These are phyloP conservation scores for Afroboletus lepidellus DNA, from an alignment of 1,284 basidiomycete genomes.

Conservation along the genomic window DNA sequence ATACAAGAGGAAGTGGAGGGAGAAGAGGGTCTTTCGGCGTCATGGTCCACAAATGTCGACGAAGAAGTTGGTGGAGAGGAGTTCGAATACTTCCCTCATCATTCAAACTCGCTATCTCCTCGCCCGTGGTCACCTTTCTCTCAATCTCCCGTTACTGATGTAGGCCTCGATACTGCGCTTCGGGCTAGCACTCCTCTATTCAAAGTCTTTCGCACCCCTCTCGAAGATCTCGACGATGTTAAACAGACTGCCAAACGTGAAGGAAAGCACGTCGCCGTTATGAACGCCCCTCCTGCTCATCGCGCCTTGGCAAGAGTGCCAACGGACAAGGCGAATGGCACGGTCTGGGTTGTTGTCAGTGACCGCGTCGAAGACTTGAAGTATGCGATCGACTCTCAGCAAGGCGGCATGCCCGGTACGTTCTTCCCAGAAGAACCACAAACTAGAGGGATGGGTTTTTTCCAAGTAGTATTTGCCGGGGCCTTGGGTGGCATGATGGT, in stretches of 20 bases:
- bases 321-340: constrained; percentile 16
- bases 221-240: constrained; percentile 26
- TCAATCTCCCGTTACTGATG: constrained; percentile 25
- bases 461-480: constrained; percentile 33
- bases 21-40: constrained; percentile 2
- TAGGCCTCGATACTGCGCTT: constrained; percentile 27
- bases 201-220: constrained; percentile 35
- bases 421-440: constrained; percentile 24
- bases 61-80: constrained; percentile 12
- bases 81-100: constrained; percentile 16
- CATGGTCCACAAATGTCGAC: constrained; percentile 8
- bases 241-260: constrained; percentile 27
- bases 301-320: constrained; percentile 19
- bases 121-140: constrained; percentile 29
- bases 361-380: constrained; percentile 34
- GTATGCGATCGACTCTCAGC: constrained; percentile 34
- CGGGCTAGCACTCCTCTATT: constrained; percentile 35
- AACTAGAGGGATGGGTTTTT: constrained; percentile 24
- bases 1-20: constrained; percentile 18
- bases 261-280: constrained; percentile 34
- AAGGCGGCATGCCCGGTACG: constrained; percentile 32
- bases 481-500: constrained; percentile 31
- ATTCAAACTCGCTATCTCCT: constrained; percentile 23
- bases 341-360: constrained; percentile 36
- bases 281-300: constrained; percentile 28